Base-by-base conservation (phyloP, 2,329 filamentous ascomycete genomes). In the Cladophialophora immunda region DNA sequence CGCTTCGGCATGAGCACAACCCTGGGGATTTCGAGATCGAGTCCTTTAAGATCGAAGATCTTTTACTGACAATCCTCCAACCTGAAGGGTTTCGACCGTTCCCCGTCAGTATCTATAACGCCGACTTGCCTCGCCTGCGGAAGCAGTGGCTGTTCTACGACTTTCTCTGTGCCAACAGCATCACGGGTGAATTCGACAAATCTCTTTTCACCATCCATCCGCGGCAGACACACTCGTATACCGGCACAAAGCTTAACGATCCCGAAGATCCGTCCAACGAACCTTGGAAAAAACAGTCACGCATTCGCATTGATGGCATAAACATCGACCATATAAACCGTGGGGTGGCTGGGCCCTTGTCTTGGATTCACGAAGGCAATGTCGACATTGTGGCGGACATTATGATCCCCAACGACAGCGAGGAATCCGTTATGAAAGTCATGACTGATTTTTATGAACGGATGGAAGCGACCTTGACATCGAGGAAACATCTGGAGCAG, bases 101-200 rank as follows among this genome's bases (percentile, higher is more conserved):
- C 78, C 90, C 93, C 0, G 89, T 97, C 71, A 97, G 94, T 81
- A 96, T 99, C 68, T 99, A 92, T 81, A 95, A 93, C 6, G 97
- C 94, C 78, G 94, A 98, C 75, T 86, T 99, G 45, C 94, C 95
- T 1, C 91, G 95, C 74, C 82, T 99, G 55, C 88, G 95, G 60
- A 98, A 97, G 76, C 94, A 97, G 75, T 99, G 93, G 92, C 85
- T 99, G 0, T 97, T 98, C 78, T 99, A 99, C 81, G 95, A 99
- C 78, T 96, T 99, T 73, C 81, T 99, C 30, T 95, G 92, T 0
- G 95, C 95, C 19, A 97, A 92, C 75, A 94, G 95, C 78, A 97
- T 98, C 88, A 97, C 93, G 13, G 95, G 95, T 1, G 95, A 93
- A 0, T 97, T 92, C 73, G 95, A 99, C 75, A 93, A 95, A 63